phyloP scores from a whole-genome alignment of 2,329 filamentous ascomycete species.

The Pleomassaria siparia region DNA sequence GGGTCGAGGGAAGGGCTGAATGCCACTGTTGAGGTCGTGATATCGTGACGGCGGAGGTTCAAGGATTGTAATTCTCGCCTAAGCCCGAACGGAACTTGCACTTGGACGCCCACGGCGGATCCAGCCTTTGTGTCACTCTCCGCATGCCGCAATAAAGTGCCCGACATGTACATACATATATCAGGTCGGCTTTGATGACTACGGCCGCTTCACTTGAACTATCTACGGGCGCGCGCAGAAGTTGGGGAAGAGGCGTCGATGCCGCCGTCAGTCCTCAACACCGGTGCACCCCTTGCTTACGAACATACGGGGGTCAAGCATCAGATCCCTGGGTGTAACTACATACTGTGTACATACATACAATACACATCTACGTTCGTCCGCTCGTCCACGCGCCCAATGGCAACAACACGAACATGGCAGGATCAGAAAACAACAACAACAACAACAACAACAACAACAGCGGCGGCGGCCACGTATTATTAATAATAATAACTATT shows the following conservation, averaged over 20 bases:
- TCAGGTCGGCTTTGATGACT: not conserved
- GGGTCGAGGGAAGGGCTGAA: conserved; percentile 7
- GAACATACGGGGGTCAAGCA: too few species aligned
- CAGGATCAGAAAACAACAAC: not conserved
- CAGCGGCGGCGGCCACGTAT: too few species aligned
- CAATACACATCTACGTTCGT: too few species aligned
- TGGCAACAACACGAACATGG: not conserved
- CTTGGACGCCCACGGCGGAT: not conserved
- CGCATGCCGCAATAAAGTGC: not conserved
- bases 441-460: not conserved
- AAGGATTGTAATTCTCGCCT: conserved; percentile 2
- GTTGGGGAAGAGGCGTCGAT: not conserved
- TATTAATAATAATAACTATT: too few species aligned
- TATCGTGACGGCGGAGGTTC: not conserved
- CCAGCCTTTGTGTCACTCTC: not conserved
- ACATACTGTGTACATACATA: too few species aligned
- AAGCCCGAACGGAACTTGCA: not conserved
- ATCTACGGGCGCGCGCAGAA: not conserved
- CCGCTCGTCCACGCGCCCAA: conserved; percentile 1
- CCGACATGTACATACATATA: not conserved
- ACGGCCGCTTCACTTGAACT: not conserved
- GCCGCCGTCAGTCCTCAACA: too few species aligned
- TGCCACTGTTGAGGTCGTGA: conserved; percentile 1
- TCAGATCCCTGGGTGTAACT: too few species aligned
- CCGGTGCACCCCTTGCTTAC: not conserved